These are phyloP conservation scores for Magnusiomyces suaveolens DNA, from an alignment of 1,139 yeast species.

Conservation along the genomic window DNA sequence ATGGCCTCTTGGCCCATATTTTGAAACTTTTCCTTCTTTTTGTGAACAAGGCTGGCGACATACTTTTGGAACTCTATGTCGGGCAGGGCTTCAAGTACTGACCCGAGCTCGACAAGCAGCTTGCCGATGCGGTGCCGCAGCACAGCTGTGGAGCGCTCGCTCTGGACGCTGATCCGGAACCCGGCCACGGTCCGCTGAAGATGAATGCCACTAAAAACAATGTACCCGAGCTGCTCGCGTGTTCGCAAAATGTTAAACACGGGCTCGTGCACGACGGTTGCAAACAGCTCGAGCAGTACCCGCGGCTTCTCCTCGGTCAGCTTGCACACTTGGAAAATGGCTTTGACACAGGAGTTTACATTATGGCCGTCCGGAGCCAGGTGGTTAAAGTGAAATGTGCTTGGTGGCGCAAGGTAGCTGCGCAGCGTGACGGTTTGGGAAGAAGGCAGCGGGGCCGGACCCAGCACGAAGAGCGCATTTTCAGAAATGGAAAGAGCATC, in stretches of 20 bases:
- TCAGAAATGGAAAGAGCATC: constrained; percentile 46
- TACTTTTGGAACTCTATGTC: constrained; percentile 59
- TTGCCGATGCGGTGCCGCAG: constrained; percentile 68
- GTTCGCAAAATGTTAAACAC: constrained; percentile 85
- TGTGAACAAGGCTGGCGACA: constrained; percentile 55
- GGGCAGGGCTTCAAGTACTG: constrained; percentile 36
- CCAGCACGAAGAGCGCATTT: constrained; percentile 32
- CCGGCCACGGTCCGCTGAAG: constrained; percentile 68
- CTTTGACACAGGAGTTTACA: constrained; percentile 76
- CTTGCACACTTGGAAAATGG: constrained; percentile 59
- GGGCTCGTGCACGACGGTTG: constrained; percentile 73
- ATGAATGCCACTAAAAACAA: constrained; percentile 71
- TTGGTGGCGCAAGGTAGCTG: constrained; percentile 39
- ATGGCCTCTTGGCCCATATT: constrained; percentile 67
- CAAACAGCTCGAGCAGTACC: constrained; percentile 54
- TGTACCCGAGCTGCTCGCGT: constrained; percentile 83
- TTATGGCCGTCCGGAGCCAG: constrained; percentile 57
- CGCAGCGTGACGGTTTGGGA: constrained; percentile 41
- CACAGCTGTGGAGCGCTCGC: constrained; percentile 71
- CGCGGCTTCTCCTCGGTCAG: constrained; percentile 32
- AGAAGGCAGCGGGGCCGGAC: constrained; percentile 26
- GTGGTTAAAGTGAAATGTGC: constrained; percentile 39
- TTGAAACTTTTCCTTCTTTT: constrained; percentile 61
- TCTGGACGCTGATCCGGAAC: constrained; percentile 70
- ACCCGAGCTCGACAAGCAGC: constrained; percentile 41